Base-by-base conservation (phyloP, 768 basidiomycete genomes). In the Saitozyma sp. region DNA sequence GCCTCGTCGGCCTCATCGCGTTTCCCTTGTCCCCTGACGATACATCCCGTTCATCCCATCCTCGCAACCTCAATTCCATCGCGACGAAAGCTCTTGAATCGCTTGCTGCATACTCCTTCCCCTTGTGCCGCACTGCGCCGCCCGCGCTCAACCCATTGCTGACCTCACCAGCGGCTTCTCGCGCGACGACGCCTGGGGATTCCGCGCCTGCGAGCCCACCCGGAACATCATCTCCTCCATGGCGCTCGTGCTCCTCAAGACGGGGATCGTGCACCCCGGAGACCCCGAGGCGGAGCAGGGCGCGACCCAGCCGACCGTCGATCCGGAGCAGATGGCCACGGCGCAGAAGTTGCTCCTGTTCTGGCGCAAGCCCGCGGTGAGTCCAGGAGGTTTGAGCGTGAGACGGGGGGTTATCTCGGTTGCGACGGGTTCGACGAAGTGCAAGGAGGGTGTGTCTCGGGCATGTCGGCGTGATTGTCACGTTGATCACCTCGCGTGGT, bases 361-460 rank as follows among this genome's bases (percentile, higher is more conserved):
- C 84, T 99, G 96, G 96, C 85, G 96, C 78, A 99, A 99, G 80
- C 96, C 96, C 50, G 96, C 96, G n/a, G 95, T 96, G 80, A 69
- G 92, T 86, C 16, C 43, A 65, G 6, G n/a, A 5, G 56, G 6
- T 38, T 14, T 40, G 46, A 8, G 20, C 14, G 14, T 9, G 11
- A 50, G 29, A 38, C n/a, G 7, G 50, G 20, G n/a, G n/a, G n/a
- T n/a, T n/a, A n/a, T n/a, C n/a, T n/a, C n/a, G n/a, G n/a, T n/a
- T n/a, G n/a, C n/a, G n/a, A n/a, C n/a, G n/a, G 29, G 29, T 29
- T 29, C 29, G 29, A 29, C 29, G 29, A 29, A 5, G 29, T 5
- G 29, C 29, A 29, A 5, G 29, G 29, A 29, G 29, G n/a, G n/a
- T n/a, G n/a, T n/a, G n/a, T n/a, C n/a, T n/a, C n/a, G n/a, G n/a